Evolutionary conservation across 1,284 basidiomycete species (phyloP), one percentile per base, ranked within the genome.

Genomic region (Ustanciosporium gigantosporum): DNA sequence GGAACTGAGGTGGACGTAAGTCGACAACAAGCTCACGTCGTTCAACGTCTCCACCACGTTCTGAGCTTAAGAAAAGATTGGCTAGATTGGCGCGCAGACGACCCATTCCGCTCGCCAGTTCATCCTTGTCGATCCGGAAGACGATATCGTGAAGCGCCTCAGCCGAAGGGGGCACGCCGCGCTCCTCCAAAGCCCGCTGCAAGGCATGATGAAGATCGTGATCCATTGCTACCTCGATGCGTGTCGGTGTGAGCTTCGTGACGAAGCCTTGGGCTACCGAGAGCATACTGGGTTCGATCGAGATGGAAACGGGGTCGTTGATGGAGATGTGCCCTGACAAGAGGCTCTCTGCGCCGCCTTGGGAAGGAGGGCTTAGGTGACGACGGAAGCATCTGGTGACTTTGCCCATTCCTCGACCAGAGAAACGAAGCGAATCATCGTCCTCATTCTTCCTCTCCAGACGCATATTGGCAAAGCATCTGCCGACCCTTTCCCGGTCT

Each of bases 71-170:
- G 79, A 98, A 97, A 6, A 98, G 76, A 49, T 87, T 86, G 0
- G 92, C 88, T 23, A 98, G 84, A 72, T 96, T 97, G 64, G 90
- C 87, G 5, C 94, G 84, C 68, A 97, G 86, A 24, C 89, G 83
- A 35, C 86, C 86, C 86, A 97, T 88, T 0, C 92, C 90, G 8
- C 86, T 85, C 7, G 86, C 84, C 32, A 96, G 80, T 77, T 98
- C 94, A 77, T 98, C 95, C 73, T 87, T 89, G 82, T 98, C 94
- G 52, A 98, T 87, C 20, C 93, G 84, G 80, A 92, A 97, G 6
- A 87, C 76, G 17, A 86, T 36, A n/a, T 45, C 21, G 17, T 48
- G 34, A n/a, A 42, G 40, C 15, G 32, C 13, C 27, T 37, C 22
- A 8, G 8, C 25, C 1, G 23, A 44, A 16, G 25, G 17, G 3